Conservation (phyloP, 305 asterid genomes). For the Fraxinus velutina region DNA sequence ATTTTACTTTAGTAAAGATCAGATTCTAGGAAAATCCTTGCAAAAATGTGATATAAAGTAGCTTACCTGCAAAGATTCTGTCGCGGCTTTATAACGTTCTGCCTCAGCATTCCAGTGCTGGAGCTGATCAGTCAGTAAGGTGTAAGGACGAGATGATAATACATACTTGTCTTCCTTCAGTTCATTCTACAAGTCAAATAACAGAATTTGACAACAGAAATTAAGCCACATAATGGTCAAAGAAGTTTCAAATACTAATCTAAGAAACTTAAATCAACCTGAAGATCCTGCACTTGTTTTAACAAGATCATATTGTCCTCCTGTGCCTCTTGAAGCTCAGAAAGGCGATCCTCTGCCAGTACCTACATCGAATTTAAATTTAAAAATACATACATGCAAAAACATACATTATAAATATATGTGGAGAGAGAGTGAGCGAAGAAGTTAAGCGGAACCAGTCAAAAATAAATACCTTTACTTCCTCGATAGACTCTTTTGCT, state of each 20-base stretch:
- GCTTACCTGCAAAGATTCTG: constrained; percentile 81
- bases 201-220: not conserved
- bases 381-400: constrained; percentile 14
- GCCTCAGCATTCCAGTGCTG: constrained; percentile 88
- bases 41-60: constrained; percentile 20
- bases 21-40: constrained; percentile 11
- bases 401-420: constrained; percentile 10
- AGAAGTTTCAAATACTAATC: not conserved
- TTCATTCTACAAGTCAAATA: constrained; percentile 49
- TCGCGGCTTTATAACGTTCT: constrained; percentile 58
- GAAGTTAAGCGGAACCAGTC: constrained; percentile 15
- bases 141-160: constrained; percentile 69
- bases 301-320: constrained; percentile 69
- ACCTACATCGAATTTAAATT: constrained; percentile 47
- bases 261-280: constrained; percentile 49
- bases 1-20: constrained; percentile 33
- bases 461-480: constrained; percentile 56
- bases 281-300: constrained; percentile 86
- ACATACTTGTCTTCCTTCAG: constrained; percentile 72
- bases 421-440: constrained; percentile 18
- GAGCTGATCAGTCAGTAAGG: constrained; percentile 76
- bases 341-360: constrained; percentile 73
- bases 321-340: constrained; percentile 81
- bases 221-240: not conserved
- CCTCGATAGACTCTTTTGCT: constrained; percentile 73